These are phyloP conservation scores for Spinacia oleracea DNA, from an alignment of 179 eudicot species.

Conservation along the genomic window DNA sequence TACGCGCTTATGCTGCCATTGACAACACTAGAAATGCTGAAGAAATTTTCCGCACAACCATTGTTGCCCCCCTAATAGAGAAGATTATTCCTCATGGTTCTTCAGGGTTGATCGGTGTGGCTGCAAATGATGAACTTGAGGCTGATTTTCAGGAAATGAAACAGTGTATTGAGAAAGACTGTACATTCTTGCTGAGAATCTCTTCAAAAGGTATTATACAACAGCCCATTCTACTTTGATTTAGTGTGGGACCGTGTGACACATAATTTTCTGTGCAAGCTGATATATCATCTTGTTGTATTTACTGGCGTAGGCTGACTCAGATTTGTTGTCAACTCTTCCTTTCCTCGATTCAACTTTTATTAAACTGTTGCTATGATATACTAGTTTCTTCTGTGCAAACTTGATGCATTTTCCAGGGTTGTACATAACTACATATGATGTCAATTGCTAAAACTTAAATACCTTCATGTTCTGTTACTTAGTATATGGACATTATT, in stretches of 20 bases:
- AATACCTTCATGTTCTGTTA: not conserved
- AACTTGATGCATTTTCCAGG: too few relatives aligned
- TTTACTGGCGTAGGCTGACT: not conserved
- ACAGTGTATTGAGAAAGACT: constrained; percentile 60
- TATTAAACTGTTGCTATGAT: not conserved
- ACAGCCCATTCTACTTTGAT: not conserved
- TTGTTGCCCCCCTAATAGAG: constrained; percentile 71
- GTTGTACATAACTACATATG: not conserved
- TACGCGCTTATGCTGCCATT: constrained; percentile 98
- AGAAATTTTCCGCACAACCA: constrained; percentile 80
- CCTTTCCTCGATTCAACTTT: not conserved
- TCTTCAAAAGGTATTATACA: constrained; percentile 66
- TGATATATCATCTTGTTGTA: constrained; percentile 11
- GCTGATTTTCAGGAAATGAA: constrained; percentile 69
- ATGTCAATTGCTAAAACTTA: not conserved
- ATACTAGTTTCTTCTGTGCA: not conserved
- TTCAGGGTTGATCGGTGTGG: constrained; percentile 47
- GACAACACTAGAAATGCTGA: constrained; percentile 88
- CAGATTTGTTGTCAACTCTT: not conserved
- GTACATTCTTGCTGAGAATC: constrained; percentile 84
- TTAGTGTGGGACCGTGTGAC: not conserved
- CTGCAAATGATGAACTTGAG: constrained; percentile 78
- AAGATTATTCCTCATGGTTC: constrained; percentile 61
- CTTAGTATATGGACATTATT: not conserved
- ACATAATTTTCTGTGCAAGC: constrained; percentile 12